These are phyloP conservation scores for Rhodotorula glutinis DNA, from an alignment of 1,284 basidiomycete species.

Conservation along the genomic window DNA sequence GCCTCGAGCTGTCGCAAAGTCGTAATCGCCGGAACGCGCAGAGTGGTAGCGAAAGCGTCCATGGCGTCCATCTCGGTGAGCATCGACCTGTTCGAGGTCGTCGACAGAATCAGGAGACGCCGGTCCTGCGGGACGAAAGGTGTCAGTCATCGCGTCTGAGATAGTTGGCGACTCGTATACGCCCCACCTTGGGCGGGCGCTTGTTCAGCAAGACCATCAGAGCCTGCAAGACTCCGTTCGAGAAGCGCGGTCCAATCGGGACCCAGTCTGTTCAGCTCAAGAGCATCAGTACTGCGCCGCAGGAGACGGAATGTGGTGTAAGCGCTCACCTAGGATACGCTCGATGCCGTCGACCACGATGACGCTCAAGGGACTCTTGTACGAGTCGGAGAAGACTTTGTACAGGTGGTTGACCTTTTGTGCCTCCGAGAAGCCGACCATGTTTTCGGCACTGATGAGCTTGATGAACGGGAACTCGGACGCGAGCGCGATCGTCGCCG, in stretches of 20 bases:
- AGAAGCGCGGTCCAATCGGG: slow-evolving; percentile 95
- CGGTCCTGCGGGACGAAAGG: slow-evolving; percentile 60
- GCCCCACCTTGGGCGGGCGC: slow-evolving; percentile 80
- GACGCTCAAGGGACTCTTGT: slow-evolving; percentile 94
- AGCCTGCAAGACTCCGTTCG: slow-evolving; percentile 88
- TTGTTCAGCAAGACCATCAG: slow-evolving; percentile 84
- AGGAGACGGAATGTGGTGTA: not conserved
- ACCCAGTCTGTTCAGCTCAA: slow-evolving; percentile 74
- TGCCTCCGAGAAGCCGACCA: slow-evolving; percentile 89
- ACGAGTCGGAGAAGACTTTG: slow-evolving; percentile 93
- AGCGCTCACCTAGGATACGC: slow-evolving; percentile 69
- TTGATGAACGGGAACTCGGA: slow-evolving; percentile 98
- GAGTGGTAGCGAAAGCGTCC: slow-evolving; percentile 84
- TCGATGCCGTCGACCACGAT: slow-evolving; percentile 96
- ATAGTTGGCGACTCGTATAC: not conserved
- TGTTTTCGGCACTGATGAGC: slow-evolving; percentile 89
- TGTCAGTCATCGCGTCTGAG: not conserved
- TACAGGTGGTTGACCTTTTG: slow-evolving; percentile 90
- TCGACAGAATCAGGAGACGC: slow-evolving; percentile 86
- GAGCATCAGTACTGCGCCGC: too few relatives aligned
- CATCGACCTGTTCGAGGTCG: slow-evolving; percentile 82
- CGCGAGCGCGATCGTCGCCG: slow-evolving; percentile 87
- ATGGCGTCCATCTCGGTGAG: slow-evolving; percentile 85
- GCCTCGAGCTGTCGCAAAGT: slow-evolving; percentile 68
- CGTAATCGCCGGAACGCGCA: slow-evolving; percentile 79